These are phyloP conservation scores for Schoenoplectus tabernaemontani DNA, from an alignment of 202 grass and related monocot species.

Conservation along the genomic window DNA sequence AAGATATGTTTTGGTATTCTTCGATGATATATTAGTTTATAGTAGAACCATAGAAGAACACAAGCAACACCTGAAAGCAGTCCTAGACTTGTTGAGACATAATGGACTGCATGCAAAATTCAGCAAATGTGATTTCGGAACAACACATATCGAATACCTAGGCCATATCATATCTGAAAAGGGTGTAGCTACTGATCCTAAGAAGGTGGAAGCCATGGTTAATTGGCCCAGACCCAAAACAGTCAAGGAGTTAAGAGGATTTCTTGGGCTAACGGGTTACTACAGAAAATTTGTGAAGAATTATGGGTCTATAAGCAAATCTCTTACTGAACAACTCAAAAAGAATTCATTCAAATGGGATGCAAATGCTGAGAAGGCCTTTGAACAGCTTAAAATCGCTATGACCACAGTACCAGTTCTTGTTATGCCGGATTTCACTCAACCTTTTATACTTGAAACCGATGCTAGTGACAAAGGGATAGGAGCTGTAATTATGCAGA, in stretches of 20 bases:
- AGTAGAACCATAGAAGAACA: background rate
- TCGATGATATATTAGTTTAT: background rate
- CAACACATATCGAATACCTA: background rate
- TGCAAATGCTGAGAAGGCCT: no score
- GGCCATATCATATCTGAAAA: background rate
- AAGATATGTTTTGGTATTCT: background rate
- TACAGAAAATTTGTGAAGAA: no score
- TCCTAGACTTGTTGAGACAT: background rate
- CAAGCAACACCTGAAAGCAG: background rate
- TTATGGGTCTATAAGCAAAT: no score
- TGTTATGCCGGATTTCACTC: no score
- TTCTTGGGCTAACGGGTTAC: no score
- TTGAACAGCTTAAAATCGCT: no score
- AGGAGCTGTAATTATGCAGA: no score
- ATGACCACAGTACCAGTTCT: no score
- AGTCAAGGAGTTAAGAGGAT: background rate
- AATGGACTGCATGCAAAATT: background rate
- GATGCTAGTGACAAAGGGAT: no score
- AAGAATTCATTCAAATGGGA: no score
- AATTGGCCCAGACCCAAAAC: background rate
- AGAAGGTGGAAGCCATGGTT: background rate
- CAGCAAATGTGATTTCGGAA: background rate
- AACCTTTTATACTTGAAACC: no score
- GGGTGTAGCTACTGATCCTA: background rate
- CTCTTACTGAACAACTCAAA: no score